phyloP scores from a whole-genome alignment of 768 basidiomycete species.

The Kwoniella bestiolae region DNA sequence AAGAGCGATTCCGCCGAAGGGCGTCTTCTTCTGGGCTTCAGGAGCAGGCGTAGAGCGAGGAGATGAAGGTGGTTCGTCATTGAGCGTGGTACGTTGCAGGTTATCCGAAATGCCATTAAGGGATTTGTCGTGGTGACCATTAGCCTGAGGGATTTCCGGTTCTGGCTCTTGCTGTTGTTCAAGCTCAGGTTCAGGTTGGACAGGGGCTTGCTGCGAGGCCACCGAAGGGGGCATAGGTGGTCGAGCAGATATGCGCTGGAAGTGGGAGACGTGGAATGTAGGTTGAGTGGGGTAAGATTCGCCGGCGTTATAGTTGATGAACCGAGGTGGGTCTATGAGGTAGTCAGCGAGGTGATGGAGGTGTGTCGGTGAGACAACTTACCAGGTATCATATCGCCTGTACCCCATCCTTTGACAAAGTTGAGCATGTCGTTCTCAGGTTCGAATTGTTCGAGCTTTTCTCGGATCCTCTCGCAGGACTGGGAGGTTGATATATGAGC shows the following conservation, averaged over 20 bases:
- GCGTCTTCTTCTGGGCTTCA: slow-evolving; percentile 25
- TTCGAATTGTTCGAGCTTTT: slow-evolving; percentile 86
- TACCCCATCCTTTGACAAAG: slow-evolving; percentile 87
- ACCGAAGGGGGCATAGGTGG: slow-evolving; percentile 47
- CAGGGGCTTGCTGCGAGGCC: slow-evolving; percentile 1
- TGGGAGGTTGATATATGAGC: slow-evolving; percentile 51
- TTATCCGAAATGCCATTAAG: slow-evolving; percentile 27
- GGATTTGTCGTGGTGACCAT: slow-evolving; percentile 6
- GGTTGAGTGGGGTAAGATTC: slow-evolving; percentile 60
- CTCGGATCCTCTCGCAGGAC: slow-evolving; percentile 89
- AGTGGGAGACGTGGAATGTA: slow-evolving; percentile 57
- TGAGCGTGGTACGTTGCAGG: slow-evolving; percentile 24
- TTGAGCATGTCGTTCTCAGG: slow-evolving; percentile 83
- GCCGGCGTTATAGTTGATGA: slow-evolving; percentile 71
- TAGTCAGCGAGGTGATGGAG: slow-evolving; percentile 5
- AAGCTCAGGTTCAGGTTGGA: slow-evolving; percentile 11
- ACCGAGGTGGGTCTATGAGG: slow-evolving; percentile 72
- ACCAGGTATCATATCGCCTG: slow-evolving; percentile 78
- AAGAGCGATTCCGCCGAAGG: slow-evolving; percentile 52
- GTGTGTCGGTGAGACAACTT: slow-evolving; percentile 7
- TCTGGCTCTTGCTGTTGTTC: not conserved
- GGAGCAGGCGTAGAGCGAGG: slow-evolving; percentile 6
- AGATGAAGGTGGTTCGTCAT: slow-evolving; percentile 21
- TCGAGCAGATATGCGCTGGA: slow-evolving; percentile 63
- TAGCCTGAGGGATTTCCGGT: slow-evolving; percentile 6